Evolutionary conservation across 2,329 filamentous ascomycete genomes (phyloP).

Genomic region (Sporothrix variecibatus): DNA sequence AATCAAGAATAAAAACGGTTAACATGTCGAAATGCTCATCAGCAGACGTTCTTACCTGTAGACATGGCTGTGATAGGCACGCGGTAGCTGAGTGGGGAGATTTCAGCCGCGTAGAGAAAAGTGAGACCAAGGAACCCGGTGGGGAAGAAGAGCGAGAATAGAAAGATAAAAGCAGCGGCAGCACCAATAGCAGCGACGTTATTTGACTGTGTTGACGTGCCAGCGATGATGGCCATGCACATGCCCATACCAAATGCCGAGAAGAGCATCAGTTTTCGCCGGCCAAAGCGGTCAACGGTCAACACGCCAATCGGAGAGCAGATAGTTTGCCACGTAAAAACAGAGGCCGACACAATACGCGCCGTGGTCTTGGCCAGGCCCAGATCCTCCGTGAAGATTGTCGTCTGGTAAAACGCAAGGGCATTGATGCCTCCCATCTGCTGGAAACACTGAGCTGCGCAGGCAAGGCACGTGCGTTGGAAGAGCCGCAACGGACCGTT

Average conservation of each 20-base stretch:
- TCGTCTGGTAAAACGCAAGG: slow-evolving; percentile 11
- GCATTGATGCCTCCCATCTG: slow-evolving; percentile 2
- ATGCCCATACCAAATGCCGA: slow-evolving; percentile 11
- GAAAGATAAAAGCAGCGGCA: neutral
- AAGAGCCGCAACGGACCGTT: slow-evolving; percentile 13
- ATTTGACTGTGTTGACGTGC: neutral
- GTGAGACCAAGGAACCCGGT: slow-evolving; percentile 8
- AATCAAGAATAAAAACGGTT: no score
- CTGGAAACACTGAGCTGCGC: slow-evolving; percentile 5
- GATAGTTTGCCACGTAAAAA: slow-evolving; percentile 1
- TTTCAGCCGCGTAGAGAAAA: slow-evolving; percentile 1
- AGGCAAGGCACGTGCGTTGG: slow-evolving; percentile 9
- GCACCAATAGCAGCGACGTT: neutral
- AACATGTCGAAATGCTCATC: neutral
- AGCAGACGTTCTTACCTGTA: neutral
- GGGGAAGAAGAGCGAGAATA: slow-evolving; percentile 12
- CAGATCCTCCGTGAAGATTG: slow-evolving; percentile 5
- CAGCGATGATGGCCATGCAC: slow-evolving; percentile 6
- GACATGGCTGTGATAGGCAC: slow-evolving; percentile 14
- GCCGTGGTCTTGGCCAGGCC: slow-evolving; percentile 1
- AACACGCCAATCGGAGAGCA: slow-evolving; percentile 1
- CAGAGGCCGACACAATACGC: neutral
- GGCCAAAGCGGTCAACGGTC: slow-evolving; percentile 5
- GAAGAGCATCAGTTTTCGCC: slow-evolving; percentile 4
- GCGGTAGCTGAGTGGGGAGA: neutral